These are phyloP conservation scores for Prunus mongolica DNA, from an alignment of 306 rosid species.

Conservation along the genomic window DNA sequence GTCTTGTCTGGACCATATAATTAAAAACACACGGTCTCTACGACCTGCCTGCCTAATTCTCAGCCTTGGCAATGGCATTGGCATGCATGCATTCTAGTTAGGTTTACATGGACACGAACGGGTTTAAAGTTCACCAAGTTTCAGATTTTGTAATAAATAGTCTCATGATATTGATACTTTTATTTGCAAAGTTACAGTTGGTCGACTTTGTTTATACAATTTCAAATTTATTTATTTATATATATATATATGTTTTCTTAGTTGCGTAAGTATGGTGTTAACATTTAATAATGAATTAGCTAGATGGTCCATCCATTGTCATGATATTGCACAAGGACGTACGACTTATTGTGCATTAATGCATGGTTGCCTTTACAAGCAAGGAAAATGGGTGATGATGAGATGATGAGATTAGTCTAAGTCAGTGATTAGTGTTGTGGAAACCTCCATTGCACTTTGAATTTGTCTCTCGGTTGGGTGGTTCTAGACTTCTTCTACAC, in stretches of 20 bases:
- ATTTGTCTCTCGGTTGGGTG: too few species aligned
- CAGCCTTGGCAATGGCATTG: too few species aligned
- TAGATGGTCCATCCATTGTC: too few species aligned
- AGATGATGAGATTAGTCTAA: too few species aligned
- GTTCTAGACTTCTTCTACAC: too few species aligned
- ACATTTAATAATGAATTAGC: too few species aligned
- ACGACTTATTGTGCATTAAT: background rate
- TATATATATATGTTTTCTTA: background rate
- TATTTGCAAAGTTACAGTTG: too few species aligned
- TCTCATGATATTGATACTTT: background rate
- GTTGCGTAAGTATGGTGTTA: too few species aligned
- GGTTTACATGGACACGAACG: background rate
- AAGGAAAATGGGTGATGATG: background rate
- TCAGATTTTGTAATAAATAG: background rate
- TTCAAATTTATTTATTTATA: background rate
- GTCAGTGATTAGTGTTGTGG: background rate
- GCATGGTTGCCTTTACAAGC: background rate
- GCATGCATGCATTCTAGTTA: background rate
- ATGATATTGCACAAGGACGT: background rate
- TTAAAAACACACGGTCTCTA: constrained; percentile 23
- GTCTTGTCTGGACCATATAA: background rate
- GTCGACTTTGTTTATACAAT: too few species aligned
- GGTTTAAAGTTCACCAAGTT: constrained; percentile 8
- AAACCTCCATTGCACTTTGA: background rate
- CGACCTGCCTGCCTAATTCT: constrained; percentile 18